Conservation (phyloP, 345 rosid genomes). For the Eucalyptus erythrocorys region DNA sequence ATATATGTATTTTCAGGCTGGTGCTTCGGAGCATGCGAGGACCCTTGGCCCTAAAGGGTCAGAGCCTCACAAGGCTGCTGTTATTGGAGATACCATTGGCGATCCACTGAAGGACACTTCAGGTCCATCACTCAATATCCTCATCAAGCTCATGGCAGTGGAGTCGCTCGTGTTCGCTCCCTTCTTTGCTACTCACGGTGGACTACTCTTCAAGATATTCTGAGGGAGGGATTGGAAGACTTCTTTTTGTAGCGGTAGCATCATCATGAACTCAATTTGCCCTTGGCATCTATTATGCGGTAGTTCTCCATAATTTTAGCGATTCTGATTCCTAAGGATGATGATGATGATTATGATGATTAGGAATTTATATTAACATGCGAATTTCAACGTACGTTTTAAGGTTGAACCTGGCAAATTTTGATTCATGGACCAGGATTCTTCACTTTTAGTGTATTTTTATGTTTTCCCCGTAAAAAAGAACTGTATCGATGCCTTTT, state of each 20-base stretch:
- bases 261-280: not conserved
- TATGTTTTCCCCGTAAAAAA: not conserved
- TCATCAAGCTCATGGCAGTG: constrained; percentile 36
- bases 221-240: not conserved
- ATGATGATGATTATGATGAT: not conserved
- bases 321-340: not conserved
- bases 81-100: constrained; percentile 4
- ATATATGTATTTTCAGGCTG: not conserved
- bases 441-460: not conserved
- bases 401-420: not conserved
- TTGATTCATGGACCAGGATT: not conserved
- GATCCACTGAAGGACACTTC: constrained; percentile 10
- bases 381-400: not conserved
- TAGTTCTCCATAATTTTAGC: not conserved
- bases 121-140: constrained; percentile 37
- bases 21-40: constrained; percentile 6
- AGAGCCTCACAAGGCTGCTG: constrained; percentile 11
- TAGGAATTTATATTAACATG: not conserved
- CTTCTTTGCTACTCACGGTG: constrained; percentile 34
- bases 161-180: constrained; percentile 43
- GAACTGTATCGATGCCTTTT: not conserved
- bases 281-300: not conserved
- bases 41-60: constrained; percentile 7
- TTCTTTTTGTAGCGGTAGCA: not conserved
- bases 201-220: constrained; percentile 25